Base-by-base conservation (phyloP, 2,329 filamentous ascomycete genomes). In the Aspergillus ochraceoroseus region DNA sequence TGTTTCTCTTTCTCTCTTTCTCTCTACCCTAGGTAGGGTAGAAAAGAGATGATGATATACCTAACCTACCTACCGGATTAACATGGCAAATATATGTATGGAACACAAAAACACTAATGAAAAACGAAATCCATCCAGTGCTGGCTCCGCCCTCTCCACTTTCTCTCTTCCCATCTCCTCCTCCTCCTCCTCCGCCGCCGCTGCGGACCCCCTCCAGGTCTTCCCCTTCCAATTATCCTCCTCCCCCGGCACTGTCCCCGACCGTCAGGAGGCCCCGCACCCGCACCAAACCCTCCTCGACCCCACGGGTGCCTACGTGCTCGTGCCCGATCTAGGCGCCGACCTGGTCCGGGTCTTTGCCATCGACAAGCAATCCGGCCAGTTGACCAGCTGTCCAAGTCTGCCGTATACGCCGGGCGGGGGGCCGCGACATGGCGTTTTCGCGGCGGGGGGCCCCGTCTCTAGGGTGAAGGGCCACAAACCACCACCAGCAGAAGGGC, bases 241-340 rank as follows among this genome's bases (percentile, higher is more conserved):
- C 1, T 47, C 53, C 3, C 61, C 63, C 0, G 69, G 68, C 29
- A 56, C 66, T 14, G 49, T 59, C 1, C 48, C 55, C 4, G 74
- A 76, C 36, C 36, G 23, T 19, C 78, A 84, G 61, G 68, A 75
- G 28, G 67, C 71, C 5, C 67, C 80, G 2, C 79, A 82, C 55
- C 80, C 80, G 12, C 82, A 85, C 61, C 66, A 82, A 55, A 73
- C 76, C n/a, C 58, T 83, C 36, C 57, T 82, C 22, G 82, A 86
- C 56, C 82, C 82, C 5, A 82, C 77, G 2, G 75, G 74, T 4
- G 54, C 68, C n/a, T 86, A 75, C 59, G 53, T 85, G 18, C 54
- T 85, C 6, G 72, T 79, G 6, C 80, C 82, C 1, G 83, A 86
- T 51, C 70, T 88, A 4, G 79, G 82, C 27, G 71, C 75, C 0